phyloP scores from a whole-genome alignment of 768 basidiomycete species.

The Gyrodon lividus region DNA sequence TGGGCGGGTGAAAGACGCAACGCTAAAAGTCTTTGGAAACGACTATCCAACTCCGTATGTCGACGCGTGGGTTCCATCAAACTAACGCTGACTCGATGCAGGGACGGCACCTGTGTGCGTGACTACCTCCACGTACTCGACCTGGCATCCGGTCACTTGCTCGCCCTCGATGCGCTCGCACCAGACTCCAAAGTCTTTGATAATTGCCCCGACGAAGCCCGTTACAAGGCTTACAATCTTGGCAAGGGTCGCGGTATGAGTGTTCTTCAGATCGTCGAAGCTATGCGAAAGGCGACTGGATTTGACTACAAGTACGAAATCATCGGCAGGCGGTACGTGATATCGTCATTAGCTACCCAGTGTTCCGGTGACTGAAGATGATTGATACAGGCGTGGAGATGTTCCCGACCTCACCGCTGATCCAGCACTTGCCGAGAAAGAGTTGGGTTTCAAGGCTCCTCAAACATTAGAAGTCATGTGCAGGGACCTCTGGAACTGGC shows the following conservation, averaged over 20 bases:
- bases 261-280: conserved; percentile 91
- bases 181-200: conserved; percentile 58
- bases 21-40: conserved; percentile 87
- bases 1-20: conserved; percentile 72
- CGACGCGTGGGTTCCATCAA: too few species aligned
- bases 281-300: conserved; percentile 90
- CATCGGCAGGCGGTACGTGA: conserved; percentile 80
- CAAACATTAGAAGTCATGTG: conserved; percentile 90
- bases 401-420: conserved; percentile 97
- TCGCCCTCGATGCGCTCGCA: conserved; percentile 82
- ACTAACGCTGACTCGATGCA: conserved; percentile 25
- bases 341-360: neutral
- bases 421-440: conserved; percentile 85
- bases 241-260: conserved; percentile 91
- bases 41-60: conserved; percentile 92
- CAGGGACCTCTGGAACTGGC: conserved; percentile 98
- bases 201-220: conserved; percentile 48
- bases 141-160: conserved; percentile 89
- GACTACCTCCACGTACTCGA: conserved; percentile 95
- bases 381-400: conserved; percentile 70
- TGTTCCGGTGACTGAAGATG: conserved; percentile 1
- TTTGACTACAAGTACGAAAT: conserved; percentile 88
- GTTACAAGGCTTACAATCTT: conserved; percentile 94
- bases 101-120: conserved; percentile 97
- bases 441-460: conserved; percentile 88